Evolutionary conservation across 495 filamentous ascomycete species (phyloP).

Genomic region (Penicillium longicatenatum): DNA sequence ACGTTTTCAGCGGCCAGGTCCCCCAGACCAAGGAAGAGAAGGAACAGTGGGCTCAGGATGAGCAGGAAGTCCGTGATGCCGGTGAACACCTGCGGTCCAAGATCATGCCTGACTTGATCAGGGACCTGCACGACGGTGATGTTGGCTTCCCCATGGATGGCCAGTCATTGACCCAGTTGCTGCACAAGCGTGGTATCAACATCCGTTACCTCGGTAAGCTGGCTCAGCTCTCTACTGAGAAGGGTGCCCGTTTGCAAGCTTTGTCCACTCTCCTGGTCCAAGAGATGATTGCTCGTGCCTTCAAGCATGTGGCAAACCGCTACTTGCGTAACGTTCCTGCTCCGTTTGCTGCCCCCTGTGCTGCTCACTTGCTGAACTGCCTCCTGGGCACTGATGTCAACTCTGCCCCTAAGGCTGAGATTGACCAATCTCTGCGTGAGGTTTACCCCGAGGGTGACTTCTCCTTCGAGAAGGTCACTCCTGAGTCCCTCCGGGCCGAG

Average conservation of each 20-base stretch:
- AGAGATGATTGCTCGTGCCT: slow-evolving; percentile 90
- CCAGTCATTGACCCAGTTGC: slow-evolving; percentile 78
- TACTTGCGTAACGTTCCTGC: slow-evolving; percentile 81
- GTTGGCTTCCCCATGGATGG: slow-evolving; percentile 98
- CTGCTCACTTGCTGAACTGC: slow-evolving; percentile 93
- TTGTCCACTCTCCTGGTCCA: slow-evolving; percentile 75
- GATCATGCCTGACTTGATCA: slow-evolving; percentile 72
- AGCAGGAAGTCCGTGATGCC: slow-evolving; percentile 82
- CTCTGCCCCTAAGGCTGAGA: slow-evolving; percentile 69
- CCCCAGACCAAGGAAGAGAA: slow-evolving; percentile 92
- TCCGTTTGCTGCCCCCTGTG: slow-evolving; percentile 71
- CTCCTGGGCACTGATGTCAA: slow-evolving; percentile 80
- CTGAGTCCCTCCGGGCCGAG: slow-evolving; percentile 66
- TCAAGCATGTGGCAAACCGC: slow-evolving; percentile 86
- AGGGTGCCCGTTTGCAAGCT: slow-evolving; percentile 71
- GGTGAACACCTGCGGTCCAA: slow-evolving; percentile 75
- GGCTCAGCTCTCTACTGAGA: slow-evolving; percentile 64
- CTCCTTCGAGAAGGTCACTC: slow-evolving; percentile 73
- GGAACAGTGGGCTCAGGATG: slow-evolving; percentile 79
- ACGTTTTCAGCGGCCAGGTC: slow-evolving; percentile 89
- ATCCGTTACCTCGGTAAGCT: slow-evolving; percentile 90
- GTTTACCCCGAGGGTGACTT: slow-evolving; percentile 86
- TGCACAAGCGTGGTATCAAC: slow-evolving; percentile 98
- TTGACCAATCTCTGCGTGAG: slow-evolving; percentile 70
- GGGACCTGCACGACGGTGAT: slow-evolving; percentile 88